Base-by-base conservation (phyloP, 1,139 yeast species). In the Candida pseudoviswanathii region DNA sequence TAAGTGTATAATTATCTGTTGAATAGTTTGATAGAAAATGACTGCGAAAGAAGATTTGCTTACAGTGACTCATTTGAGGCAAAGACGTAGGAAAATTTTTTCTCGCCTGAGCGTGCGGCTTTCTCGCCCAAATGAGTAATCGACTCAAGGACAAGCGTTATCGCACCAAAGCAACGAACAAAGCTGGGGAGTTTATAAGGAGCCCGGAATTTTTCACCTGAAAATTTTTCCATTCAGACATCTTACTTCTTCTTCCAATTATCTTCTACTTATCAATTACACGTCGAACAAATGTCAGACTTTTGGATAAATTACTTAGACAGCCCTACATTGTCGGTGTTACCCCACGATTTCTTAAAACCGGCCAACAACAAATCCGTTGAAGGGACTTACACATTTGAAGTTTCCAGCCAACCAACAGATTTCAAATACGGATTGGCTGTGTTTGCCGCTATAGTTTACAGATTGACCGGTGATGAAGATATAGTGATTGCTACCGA, bases 381-480 rank as follows among this genome's bases (percentile, higher is more conserved):
- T 24, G 90, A 87, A 67, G 84, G 92, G 39, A 71, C 75, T 30
- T 67, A 77, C 56, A 62, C 76, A 7, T 72, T 80, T 48, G 57
- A 68, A 8, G 56, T 82, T 7, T 45, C 56, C 2, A 10, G 8
- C 5, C 10, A 26, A 16, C 30, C 40, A 21, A 25, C 47, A 10
- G 47, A 53, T 2, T 88, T 86, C 64, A 64, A 77, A 30, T 67
- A 79, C 22, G 84, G 86, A 0, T 75, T 90, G 51, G 75, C 96
- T n/a, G 81, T 81, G 1, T 89, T 86, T 71, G 82, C 86, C 27
- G 82, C 86, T 1, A 75, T 94, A 50, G 77, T 89, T 37, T 86
- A 81, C 67, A 80, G 98, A 63, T 75, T 89, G 49, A 87, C 97
- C 4, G 98, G 97, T 27, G 98, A 94, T 63, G 97, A 91, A 56